These are phyloP conservation scores for Alternaria gaisen DNA, from an alignment of 2,329 filamentous ascomycete species.

Conservation along the genomic window DNA sequence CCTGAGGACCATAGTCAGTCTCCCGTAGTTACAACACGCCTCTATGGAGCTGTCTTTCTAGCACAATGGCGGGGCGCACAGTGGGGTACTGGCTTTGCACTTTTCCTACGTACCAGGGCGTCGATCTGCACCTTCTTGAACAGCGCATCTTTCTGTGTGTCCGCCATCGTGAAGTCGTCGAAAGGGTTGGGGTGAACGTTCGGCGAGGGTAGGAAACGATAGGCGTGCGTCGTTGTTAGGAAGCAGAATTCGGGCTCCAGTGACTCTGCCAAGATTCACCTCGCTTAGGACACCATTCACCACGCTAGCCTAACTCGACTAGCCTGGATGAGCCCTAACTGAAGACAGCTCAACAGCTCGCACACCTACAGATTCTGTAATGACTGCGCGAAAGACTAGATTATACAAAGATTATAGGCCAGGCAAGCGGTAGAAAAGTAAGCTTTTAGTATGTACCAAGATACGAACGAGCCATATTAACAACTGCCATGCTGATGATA, in stretches of 20 bases:
- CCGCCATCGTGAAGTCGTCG: conserved; percentile 46
- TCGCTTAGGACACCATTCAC: conserved; percentile 21
- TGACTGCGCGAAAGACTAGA: conserved; percentile 26
- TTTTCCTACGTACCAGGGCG: conserved; percentile 76
- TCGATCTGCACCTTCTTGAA: conserved; percentile 92
- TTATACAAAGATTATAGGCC: conserved; percentile 17
- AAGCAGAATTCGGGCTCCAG: conserved; percentile 27
- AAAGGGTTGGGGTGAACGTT: conserved; percentile 16
- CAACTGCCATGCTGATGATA: neutral
- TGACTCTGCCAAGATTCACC: conserved; percentile 34
- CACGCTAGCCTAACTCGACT: conserved; percentile 17
- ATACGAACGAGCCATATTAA: conserved; percentile 23
- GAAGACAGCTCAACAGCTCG: conserved; percentile 31
- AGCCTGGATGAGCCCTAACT: conserved; percentile 24
- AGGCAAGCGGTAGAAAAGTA: conserved; percentile 20
- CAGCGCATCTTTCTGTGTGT: conserved; percentile 57
- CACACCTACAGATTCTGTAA: conserved; percentile 35
- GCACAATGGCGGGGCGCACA: conserved; percentile 39
- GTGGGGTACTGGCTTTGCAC: conserved; percentile 44
- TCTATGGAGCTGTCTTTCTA: conserved; percentile 9
- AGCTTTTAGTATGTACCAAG: conserved; percentile 40
- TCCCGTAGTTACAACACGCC: neutral
- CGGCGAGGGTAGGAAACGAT: conserved; percentile 27
- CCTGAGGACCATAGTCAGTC: conserved; percentile 61
- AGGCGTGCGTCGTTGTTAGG: conserved; percentile 29